These are phyloP conservation scores for Pyrenochaeta sp. DNA, from an alignment of 2,329 filamentous ascomycete genomes.

Conservation along the genomic window DNA sequence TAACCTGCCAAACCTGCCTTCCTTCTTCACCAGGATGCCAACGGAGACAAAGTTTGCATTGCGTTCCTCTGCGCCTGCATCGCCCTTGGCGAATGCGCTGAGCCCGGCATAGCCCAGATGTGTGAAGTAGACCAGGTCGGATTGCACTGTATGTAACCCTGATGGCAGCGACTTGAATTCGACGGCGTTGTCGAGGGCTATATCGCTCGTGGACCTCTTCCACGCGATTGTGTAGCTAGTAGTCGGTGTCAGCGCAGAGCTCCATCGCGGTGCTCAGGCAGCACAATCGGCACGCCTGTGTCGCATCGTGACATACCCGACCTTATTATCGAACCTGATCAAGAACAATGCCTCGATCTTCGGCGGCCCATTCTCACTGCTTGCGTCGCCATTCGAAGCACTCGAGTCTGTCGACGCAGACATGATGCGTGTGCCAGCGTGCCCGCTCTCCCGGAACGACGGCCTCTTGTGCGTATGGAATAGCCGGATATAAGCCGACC, in stretches of 20 bases:
- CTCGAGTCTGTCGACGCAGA: slow-evolving; percentile 34
- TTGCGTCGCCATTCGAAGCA: slow-evolving; percentile 35
- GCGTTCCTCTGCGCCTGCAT: slow-evolving; percentile 78
- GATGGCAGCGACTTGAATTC: slow-evolving; percentile 98
- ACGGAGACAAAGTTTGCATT: slow-evolving; percentile 94
- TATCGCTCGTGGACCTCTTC: slow-evolving; percentile 75
- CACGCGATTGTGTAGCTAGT: slow-evolving; percentile 81
- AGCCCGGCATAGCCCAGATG: slow-evolving; percentile 85
- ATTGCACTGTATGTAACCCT: slow-evolving; percentile 84
- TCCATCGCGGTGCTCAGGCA: slow-evolving; percentile 6
- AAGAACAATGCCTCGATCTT: slow-evolving; percentile 78
- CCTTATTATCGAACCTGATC: slow-evolving; percentile 91
- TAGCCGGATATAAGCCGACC: too few species aligned
- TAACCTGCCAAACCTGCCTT: slow-evolving; percentile 73
- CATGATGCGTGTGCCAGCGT: slow-evolving; percentile 10
- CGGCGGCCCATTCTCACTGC: slow-evolving; percentile 30
- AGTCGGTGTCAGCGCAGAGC: slow-evolving; percentile 12
- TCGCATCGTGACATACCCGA: slow-evolving; percentile 67
- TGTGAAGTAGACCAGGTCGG: slow-evolving; percentile 92
- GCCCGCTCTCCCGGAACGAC: not conserved
- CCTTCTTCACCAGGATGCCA: slow-evolving; percentile 85
- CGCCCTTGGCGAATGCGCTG: slow-evolving; percentile 88
- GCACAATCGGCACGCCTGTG: not conserved
- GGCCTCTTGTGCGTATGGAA: not conserved
- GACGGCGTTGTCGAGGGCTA: slow-evolving; percentile 83